Evolutionary conservation across 345 rosid genomes (phyloP).

Genomic region (Heritiera littoralis): DNA sequence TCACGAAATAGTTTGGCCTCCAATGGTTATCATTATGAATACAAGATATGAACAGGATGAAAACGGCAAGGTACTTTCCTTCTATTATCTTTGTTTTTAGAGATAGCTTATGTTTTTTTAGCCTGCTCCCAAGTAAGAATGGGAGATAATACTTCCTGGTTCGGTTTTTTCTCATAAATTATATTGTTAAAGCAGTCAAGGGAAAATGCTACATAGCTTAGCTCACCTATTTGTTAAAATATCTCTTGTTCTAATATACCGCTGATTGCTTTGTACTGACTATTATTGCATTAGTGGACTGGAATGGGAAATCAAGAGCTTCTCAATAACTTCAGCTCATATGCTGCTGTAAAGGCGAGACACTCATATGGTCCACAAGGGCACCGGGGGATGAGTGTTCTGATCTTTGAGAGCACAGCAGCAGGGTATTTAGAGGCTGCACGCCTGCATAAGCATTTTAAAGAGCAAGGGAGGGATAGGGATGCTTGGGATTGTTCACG

Average conservation of each 20-base stretch:
- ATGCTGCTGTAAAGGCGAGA: constrained; percentile 41
- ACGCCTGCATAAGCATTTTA: constrained; percentile 45
- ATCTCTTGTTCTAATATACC: background rate
- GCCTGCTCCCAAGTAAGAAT: no score
- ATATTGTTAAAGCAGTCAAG: background rate
- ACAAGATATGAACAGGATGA: constrained; percentile 45
- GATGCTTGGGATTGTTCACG: constrained; percentile 42
- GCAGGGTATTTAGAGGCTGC: constrained; percentile 47
- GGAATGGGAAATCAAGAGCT: constrained; percentile 57
- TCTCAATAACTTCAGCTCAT: constrained; percentile 37
- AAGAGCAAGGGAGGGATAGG: constrained; percentile 45
- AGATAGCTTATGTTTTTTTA: background rate
- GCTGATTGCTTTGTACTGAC: constrained; percentile 2
- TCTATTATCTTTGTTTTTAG: constrained; percentile 3
- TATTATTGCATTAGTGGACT: constrained; percentile 35
- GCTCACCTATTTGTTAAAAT: background rate
- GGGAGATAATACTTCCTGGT: background rate
- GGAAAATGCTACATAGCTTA: background rate
- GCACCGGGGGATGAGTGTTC: constrained; percentile 47
- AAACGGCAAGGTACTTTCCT: constrained; percentile 35
- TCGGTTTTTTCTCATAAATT: background rate
- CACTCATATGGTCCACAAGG: constrained; percentile 54
- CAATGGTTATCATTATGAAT: constrained; percentile 48
- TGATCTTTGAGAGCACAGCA: constrained; percentile 48
- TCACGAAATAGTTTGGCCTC: constrained; percentile 36